Conservation (phyloP, 768 basidiomycete species). For the Lepiota venenata region DNA sequence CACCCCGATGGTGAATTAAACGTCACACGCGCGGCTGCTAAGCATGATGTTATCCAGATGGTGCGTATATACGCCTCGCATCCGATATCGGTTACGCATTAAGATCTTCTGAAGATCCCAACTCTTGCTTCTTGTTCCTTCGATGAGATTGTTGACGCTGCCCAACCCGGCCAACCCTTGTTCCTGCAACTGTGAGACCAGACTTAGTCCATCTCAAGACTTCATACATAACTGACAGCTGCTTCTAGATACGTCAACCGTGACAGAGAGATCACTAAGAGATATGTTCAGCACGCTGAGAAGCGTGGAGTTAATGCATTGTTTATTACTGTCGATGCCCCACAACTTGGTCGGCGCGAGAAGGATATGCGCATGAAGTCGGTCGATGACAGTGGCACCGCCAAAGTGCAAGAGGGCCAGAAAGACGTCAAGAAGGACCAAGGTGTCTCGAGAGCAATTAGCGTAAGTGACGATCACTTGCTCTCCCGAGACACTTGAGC, state of each 20-base stretch:
- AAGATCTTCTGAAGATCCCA: constrained; percentile 61
- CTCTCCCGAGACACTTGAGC: neutral
- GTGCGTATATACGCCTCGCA: constrained; percentile 19
- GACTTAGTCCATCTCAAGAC: neutral
- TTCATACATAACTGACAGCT: neutral
- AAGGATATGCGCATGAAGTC: constrained; percentile 99
- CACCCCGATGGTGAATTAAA: constrained; percentile 95
- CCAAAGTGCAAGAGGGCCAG: constrained; percentile 49
- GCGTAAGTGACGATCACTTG: constrained; percentile 42
- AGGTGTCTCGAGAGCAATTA: constrained; percentile 93
- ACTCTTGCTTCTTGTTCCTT: constrained; percentile 95
- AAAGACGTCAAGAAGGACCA: constrained; percentile 73
- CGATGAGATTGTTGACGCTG: constrained; percentile 88
- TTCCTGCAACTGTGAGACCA: constrained; percentile 76
- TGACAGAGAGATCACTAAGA: constrained; percentile 80
- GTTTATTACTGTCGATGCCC: constrained; percentile 99
- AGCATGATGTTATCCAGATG: constrained; percentile 53
- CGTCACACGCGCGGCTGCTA: constrained; percentile 84
- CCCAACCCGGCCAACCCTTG: constrained; percentile 72
- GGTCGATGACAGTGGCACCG: constrained; percentile 69
- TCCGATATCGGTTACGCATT: neutral
- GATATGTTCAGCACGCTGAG: constrained; percentile 88
- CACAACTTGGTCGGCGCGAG: constrained; percentile 90
- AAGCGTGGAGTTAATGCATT: constrained; percentile 86
- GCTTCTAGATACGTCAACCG: constrained; percentile 80